Conservation (phyloP, 75 land plant genomes). For the Selaginella tamariscina region DNA sequence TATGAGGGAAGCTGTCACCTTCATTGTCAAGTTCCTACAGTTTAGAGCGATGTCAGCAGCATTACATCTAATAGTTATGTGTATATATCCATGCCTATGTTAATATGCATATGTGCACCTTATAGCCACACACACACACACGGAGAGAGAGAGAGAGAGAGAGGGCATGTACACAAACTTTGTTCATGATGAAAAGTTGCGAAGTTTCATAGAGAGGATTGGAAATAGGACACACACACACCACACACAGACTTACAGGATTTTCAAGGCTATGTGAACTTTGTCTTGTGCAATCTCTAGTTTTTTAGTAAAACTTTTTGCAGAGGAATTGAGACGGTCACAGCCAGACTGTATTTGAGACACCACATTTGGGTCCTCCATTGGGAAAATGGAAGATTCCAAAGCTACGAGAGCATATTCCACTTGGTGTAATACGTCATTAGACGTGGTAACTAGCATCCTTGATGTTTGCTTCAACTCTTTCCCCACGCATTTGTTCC, state of each 20-base stretch:
- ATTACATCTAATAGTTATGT: neutral
- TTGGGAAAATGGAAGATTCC: conserved; percentile 1
- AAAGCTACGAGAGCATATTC: neutral
- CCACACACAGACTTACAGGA: neutral
- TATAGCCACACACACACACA: no score
- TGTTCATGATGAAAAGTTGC: no score
- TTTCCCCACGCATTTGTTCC: conserved; percentile 8
- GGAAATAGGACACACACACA: neutral
- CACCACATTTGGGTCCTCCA: neutral
- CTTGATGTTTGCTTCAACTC: neutral
- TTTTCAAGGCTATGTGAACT: conserved; percentile 4
- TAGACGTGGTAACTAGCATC: neutral
- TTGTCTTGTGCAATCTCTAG: neutral
- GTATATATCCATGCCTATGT: no score
- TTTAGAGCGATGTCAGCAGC: neutral
- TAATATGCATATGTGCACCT: no score
- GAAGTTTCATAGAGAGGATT: neutral
- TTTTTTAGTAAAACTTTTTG: neutral
- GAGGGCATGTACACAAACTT: no score
- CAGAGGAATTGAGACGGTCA: conserved; percentile 6
- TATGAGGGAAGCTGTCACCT: conserved; percentile 5
- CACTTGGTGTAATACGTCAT: conserved; percentile 6
- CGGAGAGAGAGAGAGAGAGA: no score
- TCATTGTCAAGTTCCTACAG: conserved; percentile 7
- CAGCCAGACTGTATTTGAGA: conserved; percentile 6